Base-by-base conservation (phyloP, 2,329 filamentous ascomycete genomes). In the Penicillium griseofulvum region DNA sequence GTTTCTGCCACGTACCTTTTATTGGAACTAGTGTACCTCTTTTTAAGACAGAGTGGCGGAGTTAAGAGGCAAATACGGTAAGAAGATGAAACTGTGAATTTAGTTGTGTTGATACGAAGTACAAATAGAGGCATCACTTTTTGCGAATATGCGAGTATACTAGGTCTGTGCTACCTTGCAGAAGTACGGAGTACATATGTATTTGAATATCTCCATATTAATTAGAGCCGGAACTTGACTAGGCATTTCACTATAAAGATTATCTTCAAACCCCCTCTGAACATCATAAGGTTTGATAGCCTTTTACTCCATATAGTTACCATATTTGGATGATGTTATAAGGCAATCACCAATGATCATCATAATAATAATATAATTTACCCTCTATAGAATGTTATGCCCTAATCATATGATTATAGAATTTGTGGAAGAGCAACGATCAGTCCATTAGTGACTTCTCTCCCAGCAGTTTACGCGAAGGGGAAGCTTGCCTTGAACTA, bases 1-100 rank as follows among this genome's bases (percentile, higher is more conserved):
- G 38, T 36, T 39, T 48, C 49, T 57, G 57, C 51, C 48, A 49
- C 44, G 55, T 59, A 59, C 52, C 55, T 59, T 58, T 48, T 48
- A 3, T 47, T 24, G 28, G 31, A 49, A 55, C 48, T 56, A 49
- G 51, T 59, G 49, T 49, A 29, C 43, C 46, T 57, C n/a, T 36
- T 17, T 36, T 26, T 31, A 29, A 51, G 42, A 39, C 26, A 29
- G 12, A 22, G 22, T 4, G 22, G 19, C 28, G 10, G 16, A 5
- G 16, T 19, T 1, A 19, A 28, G 33, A 38, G 24, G 33, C 16
- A 17, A 48, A 48, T 37, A 24, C 33, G 1, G 16, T 48, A 49
- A 26, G 33, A 48, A 16, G 11, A 17, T 17, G 22, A 28, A 49
- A 49, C 10, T 24, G 9, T 34, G 14, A 33, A 33, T 22, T 28